phyloP scores from a whole-genome alignment of 2,329 filamentous ascomycete genomes.

The Penicillium sp. region DNA sequence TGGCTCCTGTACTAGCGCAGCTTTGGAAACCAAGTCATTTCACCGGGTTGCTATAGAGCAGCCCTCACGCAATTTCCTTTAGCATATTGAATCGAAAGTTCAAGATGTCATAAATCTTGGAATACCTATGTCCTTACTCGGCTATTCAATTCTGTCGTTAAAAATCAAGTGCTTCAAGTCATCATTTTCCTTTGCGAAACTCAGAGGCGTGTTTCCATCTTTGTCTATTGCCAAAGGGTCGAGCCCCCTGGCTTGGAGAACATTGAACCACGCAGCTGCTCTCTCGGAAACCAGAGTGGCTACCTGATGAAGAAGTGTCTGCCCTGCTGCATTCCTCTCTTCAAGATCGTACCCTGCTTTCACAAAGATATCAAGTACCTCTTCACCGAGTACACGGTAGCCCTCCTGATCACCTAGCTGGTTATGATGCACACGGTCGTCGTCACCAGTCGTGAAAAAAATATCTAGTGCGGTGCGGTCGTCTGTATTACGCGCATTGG shows the following conservation, averaged over 20 bases:
- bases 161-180: no score
- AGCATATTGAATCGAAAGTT: no score
- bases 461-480: neutral
- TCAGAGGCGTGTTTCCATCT: neutral
- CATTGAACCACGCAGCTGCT: neutral
- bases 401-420: neutral
- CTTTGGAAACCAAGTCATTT: no score
- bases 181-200: no score
- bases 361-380: neutral
- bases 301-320: constrained; percentile 9
- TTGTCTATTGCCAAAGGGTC: constrained; percentile 1
- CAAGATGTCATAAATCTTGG: no score
- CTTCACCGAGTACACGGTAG: neutral
- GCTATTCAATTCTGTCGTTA: no score
- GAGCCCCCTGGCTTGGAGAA: constrained; percentile 3
- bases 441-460: no score
- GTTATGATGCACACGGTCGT: neutral
- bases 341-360: neutral
- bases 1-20: no score
- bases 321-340: neutral
- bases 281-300: neutral
- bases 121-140: no score
- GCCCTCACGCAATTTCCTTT: no score
- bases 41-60: no score
- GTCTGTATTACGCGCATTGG: neutral